Evolutionary conservation across 2,329 filamentous ascomycete genomes (phyloP).

Genomic region (Talaromyces marneffei): DNA sequence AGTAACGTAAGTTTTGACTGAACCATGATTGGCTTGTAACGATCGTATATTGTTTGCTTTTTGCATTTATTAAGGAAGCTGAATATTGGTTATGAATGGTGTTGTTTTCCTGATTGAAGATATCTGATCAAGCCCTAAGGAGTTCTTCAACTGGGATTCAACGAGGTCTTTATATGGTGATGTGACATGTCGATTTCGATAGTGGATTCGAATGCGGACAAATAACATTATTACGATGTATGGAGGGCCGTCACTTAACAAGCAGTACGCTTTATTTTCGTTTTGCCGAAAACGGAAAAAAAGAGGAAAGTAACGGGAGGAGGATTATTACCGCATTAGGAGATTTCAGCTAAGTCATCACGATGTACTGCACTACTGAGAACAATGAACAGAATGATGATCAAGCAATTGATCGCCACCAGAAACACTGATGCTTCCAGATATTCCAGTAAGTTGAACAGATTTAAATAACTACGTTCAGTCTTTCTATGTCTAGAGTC

Average conservation of each 20-base stretch:
- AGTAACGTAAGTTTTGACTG: constrained; percentile 10
- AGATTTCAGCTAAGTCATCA: neutral
- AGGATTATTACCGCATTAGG: neutral
- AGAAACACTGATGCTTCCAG: neutral
- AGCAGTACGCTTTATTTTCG: neutral
- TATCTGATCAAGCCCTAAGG: neutral
- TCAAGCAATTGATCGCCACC: neutral
- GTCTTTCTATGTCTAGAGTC: too few species aligned
- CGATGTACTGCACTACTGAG: neutral
- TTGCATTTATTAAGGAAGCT: neutral
- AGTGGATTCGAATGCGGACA: neutral
- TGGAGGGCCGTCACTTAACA: neutral
- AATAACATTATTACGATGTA: neutral
- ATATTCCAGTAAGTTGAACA: neutral
- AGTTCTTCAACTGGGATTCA: neutral
- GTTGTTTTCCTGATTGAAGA: neutral
- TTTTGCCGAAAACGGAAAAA: constrained; percentile 4
- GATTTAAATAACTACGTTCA: too few species aligned
- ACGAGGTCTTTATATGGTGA: neutral
- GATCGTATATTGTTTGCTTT: neutral
- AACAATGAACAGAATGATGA: neutral
- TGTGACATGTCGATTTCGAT: neutral
- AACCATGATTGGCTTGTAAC: neutral
- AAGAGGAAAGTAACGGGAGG: neutral
- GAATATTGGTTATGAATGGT: neutral